Evolutionary conservation across 768 basidiomycete species (phyloP).

Genomic region (Phallus indusiatus): DNA sequence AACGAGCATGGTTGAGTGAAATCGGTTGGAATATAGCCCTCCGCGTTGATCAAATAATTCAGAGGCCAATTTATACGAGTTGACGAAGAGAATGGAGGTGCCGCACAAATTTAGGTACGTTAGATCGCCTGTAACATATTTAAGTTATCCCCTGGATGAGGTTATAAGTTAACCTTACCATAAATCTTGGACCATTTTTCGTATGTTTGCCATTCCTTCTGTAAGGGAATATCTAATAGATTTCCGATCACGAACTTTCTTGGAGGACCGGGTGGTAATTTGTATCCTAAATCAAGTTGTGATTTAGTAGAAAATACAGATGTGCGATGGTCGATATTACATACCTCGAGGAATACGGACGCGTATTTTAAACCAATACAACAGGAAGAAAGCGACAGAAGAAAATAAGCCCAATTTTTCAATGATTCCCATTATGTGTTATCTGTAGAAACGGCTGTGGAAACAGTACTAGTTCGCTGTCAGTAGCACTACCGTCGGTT

Average conservation of each 20-base stretch:
- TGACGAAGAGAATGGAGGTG: conserved; percentile 11
- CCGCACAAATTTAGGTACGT: conserved; percentile 8
- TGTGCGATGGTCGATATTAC: too few species aligned
- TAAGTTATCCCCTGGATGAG: background rate
- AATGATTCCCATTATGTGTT: too few species aligned
- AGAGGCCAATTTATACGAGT: conserved; percentile 3
- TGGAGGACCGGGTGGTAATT: conserved; percentile 1
- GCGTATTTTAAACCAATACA: background rate
- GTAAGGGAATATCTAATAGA: background rate
- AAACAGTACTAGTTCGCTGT: too few species aligned
- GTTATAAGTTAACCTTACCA: too few species aligned
- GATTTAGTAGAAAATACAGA: background rate
- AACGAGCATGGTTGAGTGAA: conserved; percentile 2
- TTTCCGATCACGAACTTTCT: background rate
- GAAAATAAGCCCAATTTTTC: background rate
- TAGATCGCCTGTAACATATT: conserved; percentile 5
- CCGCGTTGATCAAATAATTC: conserved; percentile 12
- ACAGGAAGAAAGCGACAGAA: background rate
- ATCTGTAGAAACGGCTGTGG: too few species aligned
- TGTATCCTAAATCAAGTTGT: background rate
- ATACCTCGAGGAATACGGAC: background rate
- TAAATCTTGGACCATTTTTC: background rate
- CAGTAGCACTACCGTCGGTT: too few species aligned
- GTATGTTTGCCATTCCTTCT: background rate
- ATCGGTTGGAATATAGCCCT: conserved; percentile 10